Percentiles rank a stretch among this genome's conserved stretches.
These are phyloP conservation scores for Wakefieldia striispora DNA, from an alignment of 768 basidiomycete species.

Conservation along the genomic window DNA sequence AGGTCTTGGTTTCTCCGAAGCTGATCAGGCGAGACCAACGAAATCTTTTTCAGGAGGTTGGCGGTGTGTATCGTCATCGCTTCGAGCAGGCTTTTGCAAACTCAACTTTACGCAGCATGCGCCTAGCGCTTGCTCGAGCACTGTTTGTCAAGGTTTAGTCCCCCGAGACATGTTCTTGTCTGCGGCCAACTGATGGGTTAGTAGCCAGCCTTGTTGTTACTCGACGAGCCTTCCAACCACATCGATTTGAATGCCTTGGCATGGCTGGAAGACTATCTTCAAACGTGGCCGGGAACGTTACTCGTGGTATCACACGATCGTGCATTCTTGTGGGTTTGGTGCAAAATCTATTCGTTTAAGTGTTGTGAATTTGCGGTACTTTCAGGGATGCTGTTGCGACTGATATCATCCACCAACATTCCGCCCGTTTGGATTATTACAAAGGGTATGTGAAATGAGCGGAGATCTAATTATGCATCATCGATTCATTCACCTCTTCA, in stretches of 20 bases:
- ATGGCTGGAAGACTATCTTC: constrained; percentile 96
- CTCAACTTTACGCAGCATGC: constrained; percentile 61
- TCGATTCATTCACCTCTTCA: constrained; percentile 27
- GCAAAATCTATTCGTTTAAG: background rate
- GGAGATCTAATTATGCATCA: background rate
- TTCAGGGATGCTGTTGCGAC: constrained; percentile 90
- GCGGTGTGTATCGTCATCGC: constrained; percentile 48
- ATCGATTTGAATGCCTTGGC: constrained; percentile 96
- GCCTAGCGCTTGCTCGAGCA: constrained; percentile 91
- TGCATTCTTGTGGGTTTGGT: constrained; percentile 72
- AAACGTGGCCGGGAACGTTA: constrained; percentile 90
- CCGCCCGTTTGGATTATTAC: constrained; percentile 91
- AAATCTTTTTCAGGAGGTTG: constrained; percentile 95
- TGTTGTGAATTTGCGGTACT: constrained; percentile 1
- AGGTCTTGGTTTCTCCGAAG: constrained; percentile 91
- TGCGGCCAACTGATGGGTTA: constrained; percentile 6
- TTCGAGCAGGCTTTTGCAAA: background rate
- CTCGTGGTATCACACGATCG: constrained; percentile 99
- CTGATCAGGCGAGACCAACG: constrained; percentile 81
- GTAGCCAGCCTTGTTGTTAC: constrained; percentile 72
- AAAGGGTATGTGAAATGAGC: constrained; percentile 62
- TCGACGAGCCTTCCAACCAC: constrained; percentile 97
- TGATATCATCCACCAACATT: constrained; percentile 97
- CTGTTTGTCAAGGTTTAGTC: constrained; percentile 84
- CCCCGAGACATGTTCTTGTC: background rate